phyloP scores from a whole-genome alignment of 768 basidiomycete genomes.

The Polyporus arcularius region DNA sequence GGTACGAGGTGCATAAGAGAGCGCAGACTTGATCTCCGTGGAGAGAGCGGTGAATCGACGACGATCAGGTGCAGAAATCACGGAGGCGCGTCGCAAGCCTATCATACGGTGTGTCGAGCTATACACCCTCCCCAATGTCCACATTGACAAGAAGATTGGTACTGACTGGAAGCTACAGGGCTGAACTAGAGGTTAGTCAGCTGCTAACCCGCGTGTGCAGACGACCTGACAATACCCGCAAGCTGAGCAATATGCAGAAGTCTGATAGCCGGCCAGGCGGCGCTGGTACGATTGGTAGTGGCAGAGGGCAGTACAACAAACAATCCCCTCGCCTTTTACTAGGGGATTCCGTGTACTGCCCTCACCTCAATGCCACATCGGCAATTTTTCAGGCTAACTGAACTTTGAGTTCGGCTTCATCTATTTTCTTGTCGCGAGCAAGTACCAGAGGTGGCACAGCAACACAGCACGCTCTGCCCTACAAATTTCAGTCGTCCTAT shows the following conservation, averaged over 20 bases:
- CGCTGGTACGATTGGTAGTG: not conserved
- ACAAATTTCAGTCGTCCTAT: not conserved
- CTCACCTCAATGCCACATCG: conserved; percentile 45
- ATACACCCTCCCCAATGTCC: no score
- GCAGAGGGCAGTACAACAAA: conserved; percentile 19
- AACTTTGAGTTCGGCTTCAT: conserved; percentile 2
- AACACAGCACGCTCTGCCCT: not conserved
- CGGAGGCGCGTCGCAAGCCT: no score
- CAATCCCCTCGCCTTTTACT: conserved; percentile 61
- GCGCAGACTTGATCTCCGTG: conserved; percentile 55
- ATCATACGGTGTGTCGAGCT: not conserved
- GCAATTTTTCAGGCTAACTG: conserved; percentile 49
- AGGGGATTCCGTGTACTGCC: conserved; percentile 60
- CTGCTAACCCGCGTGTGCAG: not conserved
- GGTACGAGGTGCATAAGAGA: conserved; percentile 37
- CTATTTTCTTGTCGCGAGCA: not conserved
- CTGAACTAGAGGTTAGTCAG: no score
- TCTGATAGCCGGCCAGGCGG: not conserved
- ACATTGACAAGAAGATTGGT: no score
- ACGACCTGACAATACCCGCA: conserved; percentile 5
- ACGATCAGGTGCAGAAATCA: no score
- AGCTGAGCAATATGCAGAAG: conserved; percentile 7
- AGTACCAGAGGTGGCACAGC: not conserved
- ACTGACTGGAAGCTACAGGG: no score
- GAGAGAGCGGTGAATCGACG: no score